A percentile compares a stretch with the other conserved stretches of the same genome.
Conservation (phyloP, 169 alveolate species). For the Babesia gibsoni region DNA sequence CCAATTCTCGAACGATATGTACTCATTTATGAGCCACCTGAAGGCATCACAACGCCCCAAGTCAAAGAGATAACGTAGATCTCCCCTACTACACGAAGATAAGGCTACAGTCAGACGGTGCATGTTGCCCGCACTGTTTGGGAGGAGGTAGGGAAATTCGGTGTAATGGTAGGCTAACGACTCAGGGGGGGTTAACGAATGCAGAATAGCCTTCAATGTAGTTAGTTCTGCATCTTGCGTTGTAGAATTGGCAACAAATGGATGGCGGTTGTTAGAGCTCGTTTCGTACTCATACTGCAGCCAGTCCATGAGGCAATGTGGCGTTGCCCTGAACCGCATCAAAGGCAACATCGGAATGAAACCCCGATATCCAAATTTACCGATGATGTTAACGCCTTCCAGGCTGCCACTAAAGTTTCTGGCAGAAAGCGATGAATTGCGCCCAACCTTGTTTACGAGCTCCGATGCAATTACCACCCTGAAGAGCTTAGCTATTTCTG, state of each 20-base stretch:
- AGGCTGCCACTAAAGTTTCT: background rate
- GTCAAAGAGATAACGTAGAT: conserved; percentile 47
- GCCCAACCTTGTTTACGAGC: conserved; percentile 2
- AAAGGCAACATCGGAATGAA: background rate
- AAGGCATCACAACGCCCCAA: conserved; percentile 53
- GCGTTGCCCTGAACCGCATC: background rate
- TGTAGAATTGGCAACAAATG: background rate
- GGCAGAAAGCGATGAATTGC: background rate
- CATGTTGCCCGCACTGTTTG: background rate
- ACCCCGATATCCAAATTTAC: background rate
- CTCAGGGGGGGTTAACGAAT: conserved; percentile 33
- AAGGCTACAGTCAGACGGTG: conserved; percentile 17
- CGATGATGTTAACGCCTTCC: background rate
- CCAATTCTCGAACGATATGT: conserved; percentile 60
- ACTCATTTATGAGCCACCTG: conserved; percentile 53
- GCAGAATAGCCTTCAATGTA: background rate
- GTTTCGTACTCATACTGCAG: conserved; percentile 37
- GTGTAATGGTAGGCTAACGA: conserved; percentile 27
- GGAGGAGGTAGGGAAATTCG: conserved; percentile 22
- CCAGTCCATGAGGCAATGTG: conserved; percentile 46
- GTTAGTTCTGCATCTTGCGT: conserved; percentile 22
- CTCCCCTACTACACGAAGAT: background rate
- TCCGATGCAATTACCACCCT: conserved; percentile 22
- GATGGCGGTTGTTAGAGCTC: background rate
- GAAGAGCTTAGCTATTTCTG: conserved; percentile 18